Percentiles rank a stretch among this genome's conserved stretches.
Evolutionary conservation across 1,284 basidiomycete genomes (phyloP).

Genomic region (Moesziomyces parantarcticus): DNA sequence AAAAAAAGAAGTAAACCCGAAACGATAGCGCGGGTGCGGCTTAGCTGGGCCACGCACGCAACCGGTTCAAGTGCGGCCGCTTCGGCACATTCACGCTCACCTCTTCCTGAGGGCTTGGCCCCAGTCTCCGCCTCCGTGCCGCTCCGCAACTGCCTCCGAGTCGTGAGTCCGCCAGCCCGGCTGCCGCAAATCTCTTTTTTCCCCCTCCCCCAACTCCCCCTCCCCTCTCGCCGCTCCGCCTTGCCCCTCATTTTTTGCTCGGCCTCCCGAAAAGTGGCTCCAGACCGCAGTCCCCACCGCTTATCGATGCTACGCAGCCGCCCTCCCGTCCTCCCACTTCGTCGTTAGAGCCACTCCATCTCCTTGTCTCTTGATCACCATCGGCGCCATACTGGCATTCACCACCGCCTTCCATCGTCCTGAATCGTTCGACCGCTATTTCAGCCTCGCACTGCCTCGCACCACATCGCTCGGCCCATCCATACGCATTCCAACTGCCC

Average conservation of each 20-base stretch:
- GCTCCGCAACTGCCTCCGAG: not conserved
- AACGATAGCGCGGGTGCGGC: no score
- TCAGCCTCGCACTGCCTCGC: no score
- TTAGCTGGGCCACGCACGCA: no score
- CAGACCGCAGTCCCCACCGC: constrained; percentile 39
- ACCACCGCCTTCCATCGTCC: not conserved
- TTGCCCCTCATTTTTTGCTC: not conserved
- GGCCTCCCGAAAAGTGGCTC: constrained; percentile 11
- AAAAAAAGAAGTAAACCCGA: no score
- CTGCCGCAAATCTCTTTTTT: not conserved
- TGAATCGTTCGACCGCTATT: no score
- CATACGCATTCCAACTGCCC: no score
- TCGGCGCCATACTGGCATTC: not conserved
- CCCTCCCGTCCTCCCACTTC: constrained; percentile 4
- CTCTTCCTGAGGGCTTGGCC: not conserved
- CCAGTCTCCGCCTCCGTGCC: not conserved
- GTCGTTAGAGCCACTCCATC: not conserved
- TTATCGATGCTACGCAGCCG: constrained; percentile 34
- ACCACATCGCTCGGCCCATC: no score
- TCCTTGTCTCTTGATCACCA: not conserved
- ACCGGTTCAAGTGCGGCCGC: no score
- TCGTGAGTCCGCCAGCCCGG: not conserved
- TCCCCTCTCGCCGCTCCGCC: not conserved
- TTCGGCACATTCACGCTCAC: no score
- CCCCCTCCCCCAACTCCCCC: not conserved